These are phyloP conservation scores for Malus sieversii DNA, from an alignment of 306 rosid species.

Conservation along the genomic window DNA sequence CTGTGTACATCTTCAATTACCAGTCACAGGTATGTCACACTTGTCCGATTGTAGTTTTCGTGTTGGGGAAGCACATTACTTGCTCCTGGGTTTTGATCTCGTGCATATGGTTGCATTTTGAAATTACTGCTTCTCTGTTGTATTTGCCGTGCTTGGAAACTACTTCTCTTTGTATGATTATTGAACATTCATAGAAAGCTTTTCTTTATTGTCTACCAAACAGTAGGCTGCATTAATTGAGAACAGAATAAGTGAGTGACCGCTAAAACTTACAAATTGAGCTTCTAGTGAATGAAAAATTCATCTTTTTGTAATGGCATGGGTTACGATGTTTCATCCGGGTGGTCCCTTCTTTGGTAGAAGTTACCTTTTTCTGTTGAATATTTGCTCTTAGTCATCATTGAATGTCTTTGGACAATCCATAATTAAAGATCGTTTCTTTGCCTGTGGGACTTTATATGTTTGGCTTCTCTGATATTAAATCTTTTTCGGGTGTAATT, in stretches of 20 bases:
- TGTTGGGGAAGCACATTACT: not conserved
- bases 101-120: not conserved
- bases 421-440: not conserved
- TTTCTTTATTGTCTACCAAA: not conserved
- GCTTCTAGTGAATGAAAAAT: not conserved
- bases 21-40: conserved; percentile 68
- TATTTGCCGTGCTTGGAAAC: not conserved
- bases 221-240: not conserved
- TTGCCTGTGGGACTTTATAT: not conserved
- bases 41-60: not conserved
- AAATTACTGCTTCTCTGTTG: not conserved
- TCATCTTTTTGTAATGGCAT: not conserved
- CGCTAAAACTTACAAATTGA: not conserved
- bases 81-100: not conserved
- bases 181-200: not conserved
- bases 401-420: not conserved
- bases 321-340: not conserved
- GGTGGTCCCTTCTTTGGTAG: not conserved
- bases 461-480: not conserved
- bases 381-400: not conserved
- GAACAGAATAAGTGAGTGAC: not conserved
- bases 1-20: conserved; percentile 90
- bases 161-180: not conserved
- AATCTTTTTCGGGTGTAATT: not conserved
- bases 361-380: not conserved